phyloP scores from a whole-genome alignment of 441 rosid species.

The Aquilaria agallochum region DNA sequence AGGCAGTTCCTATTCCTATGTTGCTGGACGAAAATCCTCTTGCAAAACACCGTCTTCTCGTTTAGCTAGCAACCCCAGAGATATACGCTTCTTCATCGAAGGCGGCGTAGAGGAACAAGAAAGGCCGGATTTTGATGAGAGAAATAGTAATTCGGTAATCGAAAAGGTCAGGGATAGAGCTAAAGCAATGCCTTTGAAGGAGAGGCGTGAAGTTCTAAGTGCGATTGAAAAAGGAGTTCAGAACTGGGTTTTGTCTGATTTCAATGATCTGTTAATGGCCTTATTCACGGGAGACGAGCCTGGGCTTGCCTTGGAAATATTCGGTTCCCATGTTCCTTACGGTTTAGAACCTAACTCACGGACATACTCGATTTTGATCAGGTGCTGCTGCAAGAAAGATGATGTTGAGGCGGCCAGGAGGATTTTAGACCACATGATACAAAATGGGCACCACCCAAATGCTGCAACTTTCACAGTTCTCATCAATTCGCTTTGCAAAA shows the following conservation, averaged over 20 bases:
- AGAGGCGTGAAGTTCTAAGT: conserved; percentile 17
- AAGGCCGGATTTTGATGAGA: conserved; percentile 6
- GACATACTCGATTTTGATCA: conserved; percentile 36
- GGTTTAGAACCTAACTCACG: conserved; percentile 34
- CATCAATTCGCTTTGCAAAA: conserved; percentile 37
- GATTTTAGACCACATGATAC: conserved; percentile 39
- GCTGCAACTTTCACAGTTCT: conserved; percentile 36
- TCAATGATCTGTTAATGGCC: conserved; percentile 37
- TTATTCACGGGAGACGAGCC: conserved; percentile 27
- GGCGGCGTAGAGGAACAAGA: conserved; percentile 4
- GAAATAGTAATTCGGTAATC: conserved; percentile 9
- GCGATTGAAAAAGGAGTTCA: conserved; percentile 14
- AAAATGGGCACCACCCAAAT: conserved; percentile 32
- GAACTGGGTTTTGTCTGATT: conserved; percentile 19
- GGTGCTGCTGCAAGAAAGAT: conserved; percentile 41
- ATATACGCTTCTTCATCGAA: no score
- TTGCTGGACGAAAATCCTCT: no score
- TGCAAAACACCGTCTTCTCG: no score
- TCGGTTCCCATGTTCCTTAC: conserved; percentile 17
- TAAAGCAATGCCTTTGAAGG: conserved; percentile 22
- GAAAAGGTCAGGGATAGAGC: conserved; percentile 19
- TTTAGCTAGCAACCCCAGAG: no score
- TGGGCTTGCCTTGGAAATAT: conserved; percentile 30
- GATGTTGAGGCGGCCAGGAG: conserved; percentile 30
- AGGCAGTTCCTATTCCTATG: no score